Evolutionary conservation across 768 basidiomycete genomes (phyloP).

Genomic region (Suillus brevipes): DNA sequence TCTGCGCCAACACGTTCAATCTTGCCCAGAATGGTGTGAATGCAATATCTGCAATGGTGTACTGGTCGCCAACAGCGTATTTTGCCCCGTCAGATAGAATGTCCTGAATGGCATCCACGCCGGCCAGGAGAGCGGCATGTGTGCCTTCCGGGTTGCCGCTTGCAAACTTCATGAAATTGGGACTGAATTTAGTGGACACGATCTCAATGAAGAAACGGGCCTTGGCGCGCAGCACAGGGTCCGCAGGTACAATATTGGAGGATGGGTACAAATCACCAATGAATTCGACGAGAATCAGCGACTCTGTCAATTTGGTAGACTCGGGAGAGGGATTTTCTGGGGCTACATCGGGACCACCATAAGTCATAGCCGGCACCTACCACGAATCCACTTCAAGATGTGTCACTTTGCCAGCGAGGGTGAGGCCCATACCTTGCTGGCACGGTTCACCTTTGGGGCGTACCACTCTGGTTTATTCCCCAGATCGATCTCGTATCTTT

Average conservation of each 20-base stretch:
- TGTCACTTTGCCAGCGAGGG: too few relatives aligned
- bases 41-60: conserved; percentile 60
- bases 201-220: conserved; percentile 65
- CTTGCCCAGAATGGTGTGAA: conserved; percentile 63
- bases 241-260: conserved; percentile 49
- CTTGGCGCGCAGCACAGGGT: conserved; percentile 57
- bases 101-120: conserved; percentile 49
- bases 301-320: conserved; percentile 63
- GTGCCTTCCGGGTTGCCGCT: neutral
- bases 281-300: conserved; percentile 66
- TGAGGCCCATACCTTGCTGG: conserved; percentile 52
- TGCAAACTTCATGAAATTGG: conserved; percentile 18
- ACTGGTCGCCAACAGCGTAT: conserved; percentile 36
- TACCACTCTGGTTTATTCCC: conserved; percentile 72
- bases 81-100: conserved; percentile 44
- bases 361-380: conserved; percentile 59
- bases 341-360: conserved; percentile 58
- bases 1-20: conserved; percentile 41
- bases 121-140: conserved; percentile 32
- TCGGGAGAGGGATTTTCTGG: conserved; percentile 59
- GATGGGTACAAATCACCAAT: conserved; percentile 58
- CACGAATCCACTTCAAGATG: neutral
- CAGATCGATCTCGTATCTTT: conserved; percentile 58
- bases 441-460: conserved; percentile 62
- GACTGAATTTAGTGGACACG: conserved; percentile 45